These are phyloP conservation scores for Botrytis tulipae DNA, from an alignment of 2,329 filamentous ascomycete genomes.

Conservation along the genomic window DNA sequence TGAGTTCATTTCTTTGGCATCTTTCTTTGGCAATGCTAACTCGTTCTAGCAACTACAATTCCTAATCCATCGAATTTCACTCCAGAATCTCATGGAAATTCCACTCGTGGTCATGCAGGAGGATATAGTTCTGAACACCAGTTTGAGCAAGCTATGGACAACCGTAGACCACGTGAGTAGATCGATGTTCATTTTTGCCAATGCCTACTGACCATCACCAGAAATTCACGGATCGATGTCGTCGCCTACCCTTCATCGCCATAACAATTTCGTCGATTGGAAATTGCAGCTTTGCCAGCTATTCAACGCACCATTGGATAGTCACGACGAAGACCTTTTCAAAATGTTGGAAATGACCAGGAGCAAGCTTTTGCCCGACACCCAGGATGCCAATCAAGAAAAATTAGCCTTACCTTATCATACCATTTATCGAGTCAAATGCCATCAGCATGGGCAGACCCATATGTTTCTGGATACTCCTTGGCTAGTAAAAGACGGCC, in stretches of 20 bases:
- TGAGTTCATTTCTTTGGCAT: background rate
- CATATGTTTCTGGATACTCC: constrained; percentile 20
- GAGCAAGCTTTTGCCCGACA: constrained; percentile 8
- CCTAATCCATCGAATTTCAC: constrained; percentile 18
- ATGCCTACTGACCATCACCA: background rate
- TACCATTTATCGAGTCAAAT: constrained; percentile 20
- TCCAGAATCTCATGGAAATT: constrained; percentile 22
- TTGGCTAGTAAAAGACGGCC: constrained; percentile 3
- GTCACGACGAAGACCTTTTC: constrained; percentile 19
- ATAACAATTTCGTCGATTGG: constrained; percentile 15
- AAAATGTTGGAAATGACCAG: constrained; percentile 18
- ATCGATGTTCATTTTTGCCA: background rate
- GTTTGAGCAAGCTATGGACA: constrained; percentile 13
- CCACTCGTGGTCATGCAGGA: constrained; percentile 4
- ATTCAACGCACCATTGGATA: constrained; percentile 17
- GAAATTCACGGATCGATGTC: constrained; percentile 15
- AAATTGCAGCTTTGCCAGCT: constrained; percentile 19
- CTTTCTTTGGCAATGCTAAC: background rate
- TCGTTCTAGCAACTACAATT: constrained; percentile 12
- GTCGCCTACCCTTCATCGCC: constrained; percentile 15
- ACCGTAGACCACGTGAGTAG: constrained; percentile 16
- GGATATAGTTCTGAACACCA: constrained; percentile 20
- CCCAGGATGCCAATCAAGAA: background rate
- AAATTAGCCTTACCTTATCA: constrained; percentile 18
- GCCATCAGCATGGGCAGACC: background rate